phyloP scores from a whole-genome alignment of 2,329 filamentous ascomycete genomes.

The Stemphylium lycopersici region DNA sequence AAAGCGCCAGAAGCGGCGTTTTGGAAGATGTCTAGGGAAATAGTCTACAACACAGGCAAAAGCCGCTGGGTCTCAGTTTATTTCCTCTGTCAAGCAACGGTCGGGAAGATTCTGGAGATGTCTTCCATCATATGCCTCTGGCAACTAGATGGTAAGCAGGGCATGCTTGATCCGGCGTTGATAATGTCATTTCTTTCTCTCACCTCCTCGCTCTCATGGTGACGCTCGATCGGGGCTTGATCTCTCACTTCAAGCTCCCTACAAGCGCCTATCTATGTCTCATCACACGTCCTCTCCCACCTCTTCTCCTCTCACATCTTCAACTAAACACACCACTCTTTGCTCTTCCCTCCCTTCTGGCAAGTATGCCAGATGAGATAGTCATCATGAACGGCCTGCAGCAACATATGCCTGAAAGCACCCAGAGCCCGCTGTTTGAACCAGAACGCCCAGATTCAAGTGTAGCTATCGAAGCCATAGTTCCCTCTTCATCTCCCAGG shows the following conservation, averaged over 20 bases:
- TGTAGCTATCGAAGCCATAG: no score
- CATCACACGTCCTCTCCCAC: neutral
- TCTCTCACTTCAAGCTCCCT: neutral
- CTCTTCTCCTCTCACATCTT: neutral
- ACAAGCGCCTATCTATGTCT: neutral
- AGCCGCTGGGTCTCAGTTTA: no score
- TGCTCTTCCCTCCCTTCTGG: no score
- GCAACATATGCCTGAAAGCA: neutral
- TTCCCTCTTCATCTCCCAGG: no score
- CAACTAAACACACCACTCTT: neutral
- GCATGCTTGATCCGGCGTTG: no score
- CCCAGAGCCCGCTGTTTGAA: constrained; percentile 4
- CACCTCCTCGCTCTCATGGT: neutral
- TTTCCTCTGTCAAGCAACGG: no score
- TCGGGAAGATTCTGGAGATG: no score
- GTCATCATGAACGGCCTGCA: neutral
- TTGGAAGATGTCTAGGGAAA: no score
- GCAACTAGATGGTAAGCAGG: no score
- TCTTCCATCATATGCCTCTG: no score
- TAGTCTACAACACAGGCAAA: no score
- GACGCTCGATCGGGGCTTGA: neutral
- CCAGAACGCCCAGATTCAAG: neutral
- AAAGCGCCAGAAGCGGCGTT: no score
- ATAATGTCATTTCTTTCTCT: neutral
- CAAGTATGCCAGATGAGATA: neutral